A percentile compares a stretch with the other conserved stretches of the same genome.
phyloP scores from a whole-genome alignment of 768 basidiomycete species.

The Coprinopsis strossmayeri region DNA sequence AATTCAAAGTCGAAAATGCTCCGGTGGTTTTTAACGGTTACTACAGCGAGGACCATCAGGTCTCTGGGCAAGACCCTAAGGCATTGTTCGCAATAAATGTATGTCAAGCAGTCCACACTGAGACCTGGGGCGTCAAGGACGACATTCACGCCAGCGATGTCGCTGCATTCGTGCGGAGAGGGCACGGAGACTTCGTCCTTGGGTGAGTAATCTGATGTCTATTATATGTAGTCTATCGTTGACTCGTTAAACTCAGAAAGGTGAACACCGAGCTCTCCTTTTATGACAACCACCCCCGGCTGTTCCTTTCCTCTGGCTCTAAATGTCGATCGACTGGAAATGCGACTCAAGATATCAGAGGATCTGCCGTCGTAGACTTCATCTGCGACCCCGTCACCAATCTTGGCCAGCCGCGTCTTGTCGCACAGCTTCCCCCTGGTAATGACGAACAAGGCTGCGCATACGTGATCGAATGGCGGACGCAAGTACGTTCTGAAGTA shows the following conservation, averaged over 20 bases:
- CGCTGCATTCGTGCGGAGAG: constrained; percentile 54
- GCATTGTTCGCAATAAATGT: constrained; percentile 54
- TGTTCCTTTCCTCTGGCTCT: constrained; percentile 59
- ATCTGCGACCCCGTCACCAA: constrained; percentile 66
- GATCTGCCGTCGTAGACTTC: constrained; percentile 69
- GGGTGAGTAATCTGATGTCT: constrained; percentile 41
- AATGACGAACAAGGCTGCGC: constrained; percentile 64
- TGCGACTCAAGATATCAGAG: constrained; percentile 30
- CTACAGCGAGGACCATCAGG: constrained; percentile 57
- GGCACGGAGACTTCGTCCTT: constrained; percentile 64
- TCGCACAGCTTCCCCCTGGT: constrained; percentile 62
- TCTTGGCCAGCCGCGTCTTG: constrained; percentile 44
- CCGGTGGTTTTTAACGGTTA: constrained; percentile 10
- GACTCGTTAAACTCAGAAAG: constrained; percentile 27
- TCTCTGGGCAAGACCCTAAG: constrained; percentile 35
- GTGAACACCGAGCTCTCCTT: constrained; percentile 60
- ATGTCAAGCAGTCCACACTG: constrained; percentile 49
- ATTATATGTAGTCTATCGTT: not conserved
- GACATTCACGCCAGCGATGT: constrained; percentile 47
- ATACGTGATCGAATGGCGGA: constrained; percentile 81
- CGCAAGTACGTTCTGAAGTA: constrained; percentile 45
- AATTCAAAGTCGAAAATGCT: constrained; percentile 6
- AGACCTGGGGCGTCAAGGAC: constrained; percentile 53
- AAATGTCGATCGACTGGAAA: constrained; percentile 44
- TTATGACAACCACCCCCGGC: constrained; percentile 43